Evolutionary conservation across 192 early-diverging fungal species (phyloP), one percentile per base, ranked within the genome.

Genomic region (Gryganskiella cystojenkinii): DNA sequence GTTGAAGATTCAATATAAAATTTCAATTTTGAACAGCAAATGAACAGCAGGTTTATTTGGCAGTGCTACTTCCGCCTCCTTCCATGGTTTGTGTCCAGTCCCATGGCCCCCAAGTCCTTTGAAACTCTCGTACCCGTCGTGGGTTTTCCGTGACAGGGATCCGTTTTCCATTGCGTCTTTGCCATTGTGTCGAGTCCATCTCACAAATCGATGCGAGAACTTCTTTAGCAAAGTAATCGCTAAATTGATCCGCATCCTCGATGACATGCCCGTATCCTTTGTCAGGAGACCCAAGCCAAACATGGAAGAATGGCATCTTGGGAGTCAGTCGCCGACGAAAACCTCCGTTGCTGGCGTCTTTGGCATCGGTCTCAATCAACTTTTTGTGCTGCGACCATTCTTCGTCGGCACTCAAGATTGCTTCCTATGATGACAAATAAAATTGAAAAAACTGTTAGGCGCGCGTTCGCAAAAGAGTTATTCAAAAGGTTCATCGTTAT

Each of bases 251-350:
- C 2, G 85, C 70, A 47, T 95, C 89, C 66, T 99, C 98, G 85
- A 99, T 99, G 20, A 99, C 94, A 80, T 99, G 98, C 7, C 96
- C 98, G 63, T 90, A 88, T 2, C 98, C 95, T 34, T 90, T 87
- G 66, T 95, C 88, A 9, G 93, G 90, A 5, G 74, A 78, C 52
- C 93, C 90, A 68, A 95, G 94, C 98, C 98, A 99, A 2, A 98
- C 94, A 60, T 99, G 98, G 71, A 99, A 97, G 74, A 95, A 99
- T 2, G 98, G 95, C 81, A 98, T 47, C 40, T 97, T 89, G 11
- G 88, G 84, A 8, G 90, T 88, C 83, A 95, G 84, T 9, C 85
- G 81, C 37, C 86, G 71, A 55, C 92, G 86, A 72, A 95, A 94
- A 27, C 92, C 93, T 52, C 87, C 86, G 24, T 85, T 81, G 3